Evolutionary conservation across 176 grass and related monocot genomes (phyloP).

Genomic region (Hordeum marinum): DNA sequence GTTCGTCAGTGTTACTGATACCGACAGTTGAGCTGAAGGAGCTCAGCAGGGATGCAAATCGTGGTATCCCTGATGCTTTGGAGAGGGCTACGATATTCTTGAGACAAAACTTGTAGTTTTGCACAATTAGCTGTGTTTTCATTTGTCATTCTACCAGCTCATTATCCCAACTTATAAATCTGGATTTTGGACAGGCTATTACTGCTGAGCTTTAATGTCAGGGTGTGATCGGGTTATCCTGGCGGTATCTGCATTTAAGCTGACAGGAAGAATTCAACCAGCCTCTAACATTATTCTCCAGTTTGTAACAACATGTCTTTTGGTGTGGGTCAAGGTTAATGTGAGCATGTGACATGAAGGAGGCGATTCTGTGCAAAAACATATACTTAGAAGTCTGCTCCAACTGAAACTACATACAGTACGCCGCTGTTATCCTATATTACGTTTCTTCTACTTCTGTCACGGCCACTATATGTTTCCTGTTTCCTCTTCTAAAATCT

Average conservation of each 20-base stretch:
- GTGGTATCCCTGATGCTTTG: slow-evolving; percentile 30
- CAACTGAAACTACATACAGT: background rate
- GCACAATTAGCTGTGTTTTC: slow-evolving; percentile 14
- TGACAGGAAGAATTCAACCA: background rate
- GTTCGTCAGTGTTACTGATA: slow-evolving; percentile 44
- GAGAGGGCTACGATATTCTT: slow-evolving; percentile 36
- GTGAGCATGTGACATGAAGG: background rate
- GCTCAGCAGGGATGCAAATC: slow-evolving; percentile 41
- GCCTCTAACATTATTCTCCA: background rate
- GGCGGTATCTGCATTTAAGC: slow-evolving; percentile 17
- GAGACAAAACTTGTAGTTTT: slow-evolving; percentile 40
- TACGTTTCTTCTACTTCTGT: background rate
- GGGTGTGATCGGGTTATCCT: slow-evolving; percentile 28
- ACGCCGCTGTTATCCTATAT: background rate
- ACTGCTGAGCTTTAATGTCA: slow-evolving; percentile 39
- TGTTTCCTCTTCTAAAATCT: background rate
- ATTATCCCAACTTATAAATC: background rate
- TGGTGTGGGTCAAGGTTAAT: background rate
- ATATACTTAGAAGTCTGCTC: background rate
- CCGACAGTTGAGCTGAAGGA: slow-evolving; percentile 44
- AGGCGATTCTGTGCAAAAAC: background rate
- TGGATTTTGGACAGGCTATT: slow-evolving; percentile 29
- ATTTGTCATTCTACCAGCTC: background rate
- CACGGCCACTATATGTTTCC: background rate
- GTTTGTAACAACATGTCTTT: background rate